Evolutionary conservation across 108 stramenopile species (phyloP), one percentile per base, ranked within the genome.

Genomic region (Pseudonitzschia multiseries): DNA sequence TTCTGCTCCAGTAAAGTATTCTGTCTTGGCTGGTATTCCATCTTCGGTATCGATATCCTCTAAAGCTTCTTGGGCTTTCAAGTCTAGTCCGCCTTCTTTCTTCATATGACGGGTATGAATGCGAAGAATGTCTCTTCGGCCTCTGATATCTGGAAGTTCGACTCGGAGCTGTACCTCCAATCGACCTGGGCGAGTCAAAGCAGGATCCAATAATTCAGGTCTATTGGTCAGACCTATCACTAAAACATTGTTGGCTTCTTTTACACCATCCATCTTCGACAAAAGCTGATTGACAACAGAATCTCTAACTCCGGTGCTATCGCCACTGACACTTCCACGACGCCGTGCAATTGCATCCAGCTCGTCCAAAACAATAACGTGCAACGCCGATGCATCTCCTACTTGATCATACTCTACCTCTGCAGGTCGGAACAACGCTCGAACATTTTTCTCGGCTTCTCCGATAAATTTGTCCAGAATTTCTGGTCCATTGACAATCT

Each of bases 221-320:
- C 95, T 65, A 62, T 97, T 97, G 3, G 97, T 97, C 70, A 94
- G 71, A 41, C 92, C 97, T 20, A 96, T 81, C 15, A 97, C 86
- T 0, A 97, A 73, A 26, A 92, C 68, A 78, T 93, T 87, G 63
- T 79, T 78, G 59, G 88, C 82, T 76, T 85, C 80, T 54, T 82
- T 85, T 18, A 95, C 88, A 29, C 81, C 96, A 78, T 99, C 98
- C 77, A 99, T 97, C 78, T 92, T 95, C 27, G 93, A 89, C 66
- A 98, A 68, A 2, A 98, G 74, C 43, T 81, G 96, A 76, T 98
- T 98, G 29, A 98, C 96, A 13, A 95, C 94, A 20, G 86, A 89
- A 75, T 97, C 96, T 60, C 78, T 71, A 24, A 83, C 93, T 57
- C 83, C 92, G 36, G 80, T 87, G 48, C 80, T 86, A 70, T 87